Evolutionary conservation across 176 grass and related monocot genomes (phyloP).

Genomic region (Musa schizocarpa): DNA sequence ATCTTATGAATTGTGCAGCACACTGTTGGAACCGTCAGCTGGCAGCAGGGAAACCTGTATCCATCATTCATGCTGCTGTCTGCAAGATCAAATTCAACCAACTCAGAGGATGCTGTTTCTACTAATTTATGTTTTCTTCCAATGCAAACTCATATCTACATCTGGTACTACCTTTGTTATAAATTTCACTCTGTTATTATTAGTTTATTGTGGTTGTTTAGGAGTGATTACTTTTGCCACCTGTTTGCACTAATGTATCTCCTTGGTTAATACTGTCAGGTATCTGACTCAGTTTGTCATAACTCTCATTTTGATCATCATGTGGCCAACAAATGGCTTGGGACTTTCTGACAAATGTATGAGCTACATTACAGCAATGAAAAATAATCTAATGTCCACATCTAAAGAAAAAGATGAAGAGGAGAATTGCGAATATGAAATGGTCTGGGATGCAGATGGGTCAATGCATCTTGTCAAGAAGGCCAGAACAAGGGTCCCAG

Average conservation of each 20-base stretch:
- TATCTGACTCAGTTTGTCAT: constrained; percentile 64
- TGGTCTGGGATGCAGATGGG: constrained; percentile 90
- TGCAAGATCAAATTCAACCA: constrained; percentile 38
- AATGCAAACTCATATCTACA: constrained; percentile 87
- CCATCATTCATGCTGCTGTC: constrained; percentile 97
- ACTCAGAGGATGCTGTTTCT: constrained; percentile 36
- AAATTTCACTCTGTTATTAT: not conserved
- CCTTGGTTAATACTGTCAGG: constrained; percentile 40
- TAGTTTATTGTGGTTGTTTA: not conserved
- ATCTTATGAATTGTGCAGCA: constrained; percentile 47
- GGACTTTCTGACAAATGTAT: constrained; percentile 38
- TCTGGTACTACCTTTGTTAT: constrained; percentile 42
- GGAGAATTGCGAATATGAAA: constrained; percentile 82
- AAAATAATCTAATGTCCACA: constrained; percentile 48
- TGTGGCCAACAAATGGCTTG: constrained; percentile 89
- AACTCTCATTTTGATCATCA: constrained; percentile 54
- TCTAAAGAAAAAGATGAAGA: constrained; percentile 82
- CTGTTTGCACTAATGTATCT: not conserved
- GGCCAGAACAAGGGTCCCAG: constrained; percentile 15
- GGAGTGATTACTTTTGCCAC: not conserved
- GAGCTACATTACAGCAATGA: constrained; percentile 38
- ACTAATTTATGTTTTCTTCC: constrained; percentile 84
- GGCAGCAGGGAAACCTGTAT: constrained; percentile 93
- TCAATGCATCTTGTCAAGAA: constrained; percentile 89
- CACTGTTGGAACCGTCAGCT: constrained; percentile 76